A percentile compares a stretch with the other conserved stretches of the same genome.
Evolutionary conservation across 805 yeast species (phyloP).

Genomic region (Metschnikowia sp.): DNA sequence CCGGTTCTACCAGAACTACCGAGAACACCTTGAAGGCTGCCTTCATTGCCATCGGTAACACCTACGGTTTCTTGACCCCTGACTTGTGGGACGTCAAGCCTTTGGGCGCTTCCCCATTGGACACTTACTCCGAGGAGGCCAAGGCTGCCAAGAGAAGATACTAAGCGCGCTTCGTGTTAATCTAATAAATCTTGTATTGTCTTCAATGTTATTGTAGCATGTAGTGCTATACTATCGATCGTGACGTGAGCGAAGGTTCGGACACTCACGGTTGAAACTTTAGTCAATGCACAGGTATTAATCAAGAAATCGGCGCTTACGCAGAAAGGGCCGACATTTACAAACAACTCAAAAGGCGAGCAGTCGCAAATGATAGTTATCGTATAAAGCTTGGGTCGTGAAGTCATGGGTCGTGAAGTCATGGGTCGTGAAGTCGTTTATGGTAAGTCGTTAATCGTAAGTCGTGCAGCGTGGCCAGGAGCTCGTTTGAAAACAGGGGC

Average conservation of each 20-base stretch:
- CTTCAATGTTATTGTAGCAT: not conserved
- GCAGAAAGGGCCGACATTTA: no score
- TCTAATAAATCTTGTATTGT: constrained; percentile 1
- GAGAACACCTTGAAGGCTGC: constrained; percentile 99
- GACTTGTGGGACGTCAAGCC: constrained; percentile 92
- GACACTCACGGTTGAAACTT: not conserved
- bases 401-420: not conserved
- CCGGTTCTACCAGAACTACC: constrained; percentile 98
- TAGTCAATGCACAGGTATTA: not conserved
- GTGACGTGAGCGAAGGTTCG: no score
- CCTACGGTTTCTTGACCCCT: constrained; percentile 99
- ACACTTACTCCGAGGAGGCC: constrained; percentile 83
- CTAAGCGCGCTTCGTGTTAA: constrained; percentile 36
- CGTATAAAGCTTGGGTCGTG: no score
- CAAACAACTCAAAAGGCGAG: no score
- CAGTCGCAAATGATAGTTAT: no score
- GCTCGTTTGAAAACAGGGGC: no score
- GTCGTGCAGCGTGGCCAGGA: not conserved
- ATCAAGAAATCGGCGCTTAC: no score
- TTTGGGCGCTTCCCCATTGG: constrained; percentile 90
- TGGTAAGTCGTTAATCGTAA: not conserved
- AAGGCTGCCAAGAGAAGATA: constrained; percentile 66
- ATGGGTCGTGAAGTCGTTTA: not conserved
- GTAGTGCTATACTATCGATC: no score
- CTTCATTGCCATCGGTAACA: constrained; percentile 98